phyloP scores from a whole-genome alignment of 768 basidiomycete genomes.

The Fomitopsis serialis region DNA sequence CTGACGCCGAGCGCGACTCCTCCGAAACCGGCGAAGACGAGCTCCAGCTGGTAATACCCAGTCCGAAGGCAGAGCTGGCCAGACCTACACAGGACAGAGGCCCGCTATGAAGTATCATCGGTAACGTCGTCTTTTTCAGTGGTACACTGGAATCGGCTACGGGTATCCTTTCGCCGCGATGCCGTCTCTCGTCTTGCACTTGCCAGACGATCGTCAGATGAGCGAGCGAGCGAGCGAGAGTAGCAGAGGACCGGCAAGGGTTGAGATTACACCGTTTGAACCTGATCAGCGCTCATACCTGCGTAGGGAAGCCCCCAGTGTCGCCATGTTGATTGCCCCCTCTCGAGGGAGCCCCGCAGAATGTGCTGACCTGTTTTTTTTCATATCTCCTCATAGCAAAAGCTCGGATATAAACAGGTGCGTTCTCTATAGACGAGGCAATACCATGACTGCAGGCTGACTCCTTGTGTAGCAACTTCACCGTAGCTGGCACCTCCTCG shows the following conservation, averaged over 20 bases:
- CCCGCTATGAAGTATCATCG: conserved; percentile 39
- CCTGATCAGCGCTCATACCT: conserved; percentile 97
- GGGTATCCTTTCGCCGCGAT: conserved; percentile 66
- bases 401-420: conserved; percentile 79
- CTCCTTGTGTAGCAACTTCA: conserved; percentile 62
- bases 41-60: conserved; percentile 50
- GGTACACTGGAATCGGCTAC: conserved; percentile 77
- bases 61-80: conserved; percentile 18
- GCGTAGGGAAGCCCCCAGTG: conserved; percentile 95
- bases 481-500: conserved; percentile 76
- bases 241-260: conserved; percentile 39
- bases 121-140: conserved; percentile 68
- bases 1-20: conserved; percentile 23
- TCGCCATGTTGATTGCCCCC: conserved; percentile 39
- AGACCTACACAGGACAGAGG: conserved; percentile 22
- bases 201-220: conserved; percentile 19
- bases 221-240: conserved; percentile 22
- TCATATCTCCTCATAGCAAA: conserved; percentile 39
- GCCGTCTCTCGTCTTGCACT: conserved; percentile 21
- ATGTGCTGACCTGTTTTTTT: conserved; percentile 45
- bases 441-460: neutral
- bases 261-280: conserved; percentile 98
- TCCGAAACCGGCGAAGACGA: conserved; percentile 37
- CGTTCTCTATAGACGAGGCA: neutral
- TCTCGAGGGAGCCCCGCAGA: conserved; percentile 33